A percentile compares a stretch with the other conserved stretches of the same genome.
Evolutionary conservation across 129 eudicot genomes (phyloP).

Genomic region (Cynara cardunculus): DNA sequence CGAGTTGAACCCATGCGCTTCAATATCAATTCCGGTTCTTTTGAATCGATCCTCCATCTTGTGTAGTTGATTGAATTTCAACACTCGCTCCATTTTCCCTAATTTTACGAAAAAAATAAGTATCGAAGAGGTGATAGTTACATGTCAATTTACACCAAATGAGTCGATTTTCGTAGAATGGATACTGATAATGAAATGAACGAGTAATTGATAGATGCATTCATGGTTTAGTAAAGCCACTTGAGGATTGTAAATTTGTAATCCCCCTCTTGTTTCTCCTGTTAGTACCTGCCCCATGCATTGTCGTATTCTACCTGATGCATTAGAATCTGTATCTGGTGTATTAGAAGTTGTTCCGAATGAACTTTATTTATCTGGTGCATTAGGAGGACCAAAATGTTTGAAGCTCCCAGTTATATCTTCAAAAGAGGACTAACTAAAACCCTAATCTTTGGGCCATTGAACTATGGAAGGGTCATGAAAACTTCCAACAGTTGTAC

Average conservation of each 20-base stretch:
- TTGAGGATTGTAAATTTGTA: neutral
- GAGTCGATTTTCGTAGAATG: neutral
- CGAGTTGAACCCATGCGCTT: neutral
- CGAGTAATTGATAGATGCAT: neutral
- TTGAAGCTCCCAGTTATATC: neutral
- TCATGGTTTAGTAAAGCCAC: neutral
- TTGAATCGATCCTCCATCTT: neutral
- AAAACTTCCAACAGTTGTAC: neutral
- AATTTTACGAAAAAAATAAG: neutral
- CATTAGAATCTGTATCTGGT: neutral
- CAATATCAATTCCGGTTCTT: neutral
- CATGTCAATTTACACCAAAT: neutral
- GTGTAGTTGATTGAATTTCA: neutral
- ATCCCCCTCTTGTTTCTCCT: too few relatives aligned
- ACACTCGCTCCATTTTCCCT: neutral
- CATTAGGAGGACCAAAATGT: neutral
- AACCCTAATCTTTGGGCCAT: neutral
- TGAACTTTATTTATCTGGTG: neutral
- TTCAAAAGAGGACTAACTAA: neutral
- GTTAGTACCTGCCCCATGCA: too few relatives aligned
- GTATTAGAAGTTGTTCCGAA: neutral
- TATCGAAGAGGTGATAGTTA: neutral
- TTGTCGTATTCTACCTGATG: too few relatives aligned
- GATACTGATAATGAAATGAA: neutral
- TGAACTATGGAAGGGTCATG: neutral